A percentile compares a stretch with the other conserved stretches of the same genome.
phyloP scores from a whole-genome alignment of 805 yeast genomes.

The Candida anglica region DNA sequence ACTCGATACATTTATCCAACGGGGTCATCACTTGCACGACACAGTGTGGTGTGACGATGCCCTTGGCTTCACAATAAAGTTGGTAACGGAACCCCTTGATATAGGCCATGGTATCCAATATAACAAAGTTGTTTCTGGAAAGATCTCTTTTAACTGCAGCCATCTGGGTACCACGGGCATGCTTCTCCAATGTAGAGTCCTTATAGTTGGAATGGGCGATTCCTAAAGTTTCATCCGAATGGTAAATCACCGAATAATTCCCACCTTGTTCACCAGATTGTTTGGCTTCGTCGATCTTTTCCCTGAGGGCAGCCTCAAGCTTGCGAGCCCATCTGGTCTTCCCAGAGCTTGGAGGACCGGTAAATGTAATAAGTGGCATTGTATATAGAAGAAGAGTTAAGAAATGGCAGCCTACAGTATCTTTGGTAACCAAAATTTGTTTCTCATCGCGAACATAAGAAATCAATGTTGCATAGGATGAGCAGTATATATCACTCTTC shows the following conservation, averaged over 20 bases:
- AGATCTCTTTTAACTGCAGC: slow-evolving; percentile 85
- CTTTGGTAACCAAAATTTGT: neutral
- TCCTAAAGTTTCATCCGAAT: slow-evolving; percentile 76
- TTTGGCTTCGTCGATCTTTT: slow-evolving; percentile 36
- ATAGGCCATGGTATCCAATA: slow-evolving; percentile 81
- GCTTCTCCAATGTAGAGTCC: slow-evolving; percentile 74
- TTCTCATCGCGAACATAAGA: neutral
- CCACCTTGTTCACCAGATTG: slow-evolving; percentile 44
- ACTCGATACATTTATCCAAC: slow-evolving; percentile 51
- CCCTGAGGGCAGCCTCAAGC: slow-evolving; percentile 46
- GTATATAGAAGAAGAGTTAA: neutral
- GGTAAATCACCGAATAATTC: slow-evolving; percentile 59
- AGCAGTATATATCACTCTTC: no score
- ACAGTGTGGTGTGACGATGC: slow-evolving; percentile 74
- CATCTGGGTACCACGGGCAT: slow-evolving; percentile 78
- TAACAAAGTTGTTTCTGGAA: slow-evolving; percentile 64
- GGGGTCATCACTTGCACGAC: slow-evolving; percentile 78
- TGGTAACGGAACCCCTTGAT: slow-evolving; percentile 96
- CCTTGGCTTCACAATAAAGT: slow-evolving; percentile 88
- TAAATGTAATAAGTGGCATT: slow-evolving; percentile 83
- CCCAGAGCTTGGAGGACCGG: slow-evolving; percentile 86
- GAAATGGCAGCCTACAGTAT: neutral
- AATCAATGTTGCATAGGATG: no score
- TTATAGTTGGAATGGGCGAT: slow-evolving; percentile 63
- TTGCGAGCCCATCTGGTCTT: slow-evolving; percentile 71